phyloP scores from a whole-genome alignment of 306 rosid species.

The Carpinus fangiana region DNA sequence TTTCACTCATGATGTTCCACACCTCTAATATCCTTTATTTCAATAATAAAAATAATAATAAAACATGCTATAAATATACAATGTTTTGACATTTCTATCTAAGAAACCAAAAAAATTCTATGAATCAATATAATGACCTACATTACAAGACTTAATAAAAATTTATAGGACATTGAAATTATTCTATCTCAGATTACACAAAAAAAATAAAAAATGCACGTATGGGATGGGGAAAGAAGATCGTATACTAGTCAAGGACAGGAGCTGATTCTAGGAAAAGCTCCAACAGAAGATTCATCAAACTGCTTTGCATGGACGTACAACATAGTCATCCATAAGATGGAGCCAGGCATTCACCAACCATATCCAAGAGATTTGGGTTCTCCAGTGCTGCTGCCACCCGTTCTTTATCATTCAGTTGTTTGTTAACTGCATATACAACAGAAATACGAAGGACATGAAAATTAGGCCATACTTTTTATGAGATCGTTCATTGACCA shows the following conservation, averaged over 20 bases:
- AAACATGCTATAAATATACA: background rate
- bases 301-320: conserved; percentile 14
- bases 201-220: background rate
- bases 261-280: background rate
- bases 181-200: background rate
- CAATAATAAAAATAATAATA: background rate
- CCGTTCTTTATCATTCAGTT: conserved; percentile 91
- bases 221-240: background rate
- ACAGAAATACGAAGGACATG: background rate
- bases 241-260: background rate
- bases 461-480: background rate
- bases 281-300: conserved; percentile 15
- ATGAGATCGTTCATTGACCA: too few relatives aligned
- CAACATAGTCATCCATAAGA: conserved; percentile 40
- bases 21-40: too few relatives aligned
- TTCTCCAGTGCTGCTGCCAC: conserved; percentile 95
- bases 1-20: background rate
- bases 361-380: conserved; percentile 79
- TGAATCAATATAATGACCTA: background rate
- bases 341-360: conserved; percentile 92
- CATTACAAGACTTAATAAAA: background rate
- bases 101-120: background rate
- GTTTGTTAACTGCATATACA: conserved; percentile 75
- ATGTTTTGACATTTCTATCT: background rate
- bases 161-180: background rate